Evolutionary conservation across 1,284 basidiomycete genomes (phyloP).

Genomic region (Irpex sp.): DNA sequence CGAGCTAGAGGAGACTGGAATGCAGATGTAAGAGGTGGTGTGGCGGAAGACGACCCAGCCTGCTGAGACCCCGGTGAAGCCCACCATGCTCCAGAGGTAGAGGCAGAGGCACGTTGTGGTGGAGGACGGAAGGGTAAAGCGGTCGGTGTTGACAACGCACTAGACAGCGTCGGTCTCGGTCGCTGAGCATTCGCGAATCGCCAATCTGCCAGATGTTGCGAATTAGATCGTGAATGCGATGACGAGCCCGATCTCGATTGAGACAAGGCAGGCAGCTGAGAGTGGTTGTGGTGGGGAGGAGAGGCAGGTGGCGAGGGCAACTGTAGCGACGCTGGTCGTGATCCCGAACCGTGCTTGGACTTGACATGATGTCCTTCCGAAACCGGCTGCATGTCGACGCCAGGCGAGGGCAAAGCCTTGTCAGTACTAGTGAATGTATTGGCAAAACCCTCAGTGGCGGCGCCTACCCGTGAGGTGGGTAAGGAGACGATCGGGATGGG

Average conservation of each 20-base stretch:
- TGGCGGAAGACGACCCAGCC: constrained; percentile 14
- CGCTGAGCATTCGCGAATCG: constrained; percentile 8
- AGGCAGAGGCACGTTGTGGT: constrained; percentile 15
- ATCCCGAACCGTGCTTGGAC: neutral
- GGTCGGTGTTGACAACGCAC: constrained; percentile 17
- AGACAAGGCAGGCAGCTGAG: constrained; percentile 5
- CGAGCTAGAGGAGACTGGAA: constrained; percentile 23
- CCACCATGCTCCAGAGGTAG: constrained; percentile 11
- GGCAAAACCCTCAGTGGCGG: constrained; percentile 1
- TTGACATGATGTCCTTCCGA: constrained; percentile 16
- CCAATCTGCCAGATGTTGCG: constrained; percentile 13
- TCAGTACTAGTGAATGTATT: neutral
- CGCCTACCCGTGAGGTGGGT: constrained; percentile 1
- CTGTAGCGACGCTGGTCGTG: constrained; percentile 21
- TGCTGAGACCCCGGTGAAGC: constrained; percentile 1
- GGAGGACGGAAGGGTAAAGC: constrained; percentile 25
- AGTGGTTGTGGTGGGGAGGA: constrained; percentile 14
- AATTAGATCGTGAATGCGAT: constrained; percentile 14
- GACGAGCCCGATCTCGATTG: constrained; percentile 1
- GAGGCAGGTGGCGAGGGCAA: constrained; percentile 30
- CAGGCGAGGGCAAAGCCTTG: constrained; percentile 7
- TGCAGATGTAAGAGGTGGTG: constrained; percentile 22
- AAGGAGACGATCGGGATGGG: neutral
- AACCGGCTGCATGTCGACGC: constrained; percentile 26
- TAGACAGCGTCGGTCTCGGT: constrained; percentile 21